Base-by-base conservation (phyloP, 208 protist species). In the Wallacemonas sp. region DNA sequence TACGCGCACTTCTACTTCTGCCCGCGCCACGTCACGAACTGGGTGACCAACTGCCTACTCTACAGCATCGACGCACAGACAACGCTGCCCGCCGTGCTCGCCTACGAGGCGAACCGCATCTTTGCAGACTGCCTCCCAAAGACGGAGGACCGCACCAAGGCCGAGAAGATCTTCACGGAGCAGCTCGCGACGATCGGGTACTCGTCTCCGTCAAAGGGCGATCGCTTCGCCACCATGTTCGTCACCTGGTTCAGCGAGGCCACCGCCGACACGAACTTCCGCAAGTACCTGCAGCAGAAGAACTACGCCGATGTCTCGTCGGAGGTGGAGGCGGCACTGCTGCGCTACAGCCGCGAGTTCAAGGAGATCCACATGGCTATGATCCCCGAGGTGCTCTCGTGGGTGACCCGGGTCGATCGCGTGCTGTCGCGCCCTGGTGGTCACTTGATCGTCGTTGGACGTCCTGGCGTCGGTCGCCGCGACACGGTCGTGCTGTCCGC, bases 1-100 rank as follows among this genome's bases (percentile, higher is more conserved):
- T 86, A 98, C 63, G 81, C 88, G 17, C 97, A 99, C 72, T 99
- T 98, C 76, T 62, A 96, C 49, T 99, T 99, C 78, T 98, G 93
- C 60, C 98, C 97, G 5, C 89, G 97, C 29, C 96, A 98, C 67
- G 71, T 99, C 21, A 99, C 97, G n/a, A 81, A 83, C 43, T 98
- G 96, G 92, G 71, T 97, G 16, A 68, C 85, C 8, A 95, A 94
- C 58, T 72, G 97, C 24, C 79, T 98, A 27, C 85, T 96, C 39
- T 99, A 98, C 85, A 76, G 92, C 36, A 87, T 98, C 32, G 89
- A 98, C 52, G 58, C 65, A 16, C 78, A 89, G 65, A 80, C 83
- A 17, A 88, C 98, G 52, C 76, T 98, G 32, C 84, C 98, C 16
- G 94, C 96, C 23, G 92, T 96, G 48, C 81, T 97, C 43, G 85